Percentiles rank a stretch among this genome's conserved stretches.
Evolutionary conservation across 139 green algal genomes (phyloP).

Genomic region (Volvox africanus): DNA sequence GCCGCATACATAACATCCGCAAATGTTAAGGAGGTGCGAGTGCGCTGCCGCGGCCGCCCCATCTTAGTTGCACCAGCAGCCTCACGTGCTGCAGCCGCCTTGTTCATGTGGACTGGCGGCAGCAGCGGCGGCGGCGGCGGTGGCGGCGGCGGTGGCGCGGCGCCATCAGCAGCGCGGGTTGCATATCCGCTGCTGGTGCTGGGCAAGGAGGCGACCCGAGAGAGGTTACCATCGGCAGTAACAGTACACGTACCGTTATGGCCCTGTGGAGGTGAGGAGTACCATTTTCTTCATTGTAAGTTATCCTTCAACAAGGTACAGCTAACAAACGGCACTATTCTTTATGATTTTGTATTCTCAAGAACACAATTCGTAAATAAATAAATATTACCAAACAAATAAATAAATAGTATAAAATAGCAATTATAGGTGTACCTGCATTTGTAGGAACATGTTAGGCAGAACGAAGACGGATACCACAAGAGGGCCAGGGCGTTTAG

Average conservation of each 20-base stretch:
- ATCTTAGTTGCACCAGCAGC: not conserved
- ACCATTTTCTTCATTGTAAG: not conserved
- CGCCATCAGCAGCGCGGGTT: not conserved
- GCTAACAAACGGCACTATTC: not conserved
- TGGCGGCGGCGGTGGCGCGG: not conserved
- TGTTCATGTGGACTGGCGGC: not conserved
- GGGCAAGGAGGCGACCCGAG: not conserved
- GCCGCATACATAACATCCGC: constrained; percentile 1
- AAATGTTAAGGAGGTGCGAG: not conserved
- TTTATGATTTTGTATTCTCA: no score
- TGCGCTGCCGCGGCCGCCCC: constrained; percentile 21
- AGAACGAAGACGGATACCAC: no score
- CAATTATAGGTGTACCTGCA: no score
- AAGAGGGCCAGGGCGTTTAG: no score
- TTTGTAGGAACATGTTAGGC: no score
- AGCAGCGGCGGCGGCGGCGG: not conserved
- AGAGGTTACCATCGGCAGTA: not conserved
- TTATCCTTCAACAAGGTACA: not conserved
- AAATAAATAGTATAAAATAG: no score
- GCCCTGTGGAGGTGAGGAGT: not conserved
- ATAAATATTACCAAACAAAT: no score
- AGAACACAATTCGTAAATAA: no score
- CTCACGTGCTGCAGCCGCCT: constrained; percentile 13
- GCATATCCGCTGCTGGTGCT: not conserved
- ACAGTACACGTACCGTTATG: not conserved